Percentiles rank a stretch among this genome's conserved stretches.
These are phyloP conservation scores for Pigoraptor vietnamica DNA, from an alignment of 78 protist genomes.

Conservation along the genomic window DNA sequence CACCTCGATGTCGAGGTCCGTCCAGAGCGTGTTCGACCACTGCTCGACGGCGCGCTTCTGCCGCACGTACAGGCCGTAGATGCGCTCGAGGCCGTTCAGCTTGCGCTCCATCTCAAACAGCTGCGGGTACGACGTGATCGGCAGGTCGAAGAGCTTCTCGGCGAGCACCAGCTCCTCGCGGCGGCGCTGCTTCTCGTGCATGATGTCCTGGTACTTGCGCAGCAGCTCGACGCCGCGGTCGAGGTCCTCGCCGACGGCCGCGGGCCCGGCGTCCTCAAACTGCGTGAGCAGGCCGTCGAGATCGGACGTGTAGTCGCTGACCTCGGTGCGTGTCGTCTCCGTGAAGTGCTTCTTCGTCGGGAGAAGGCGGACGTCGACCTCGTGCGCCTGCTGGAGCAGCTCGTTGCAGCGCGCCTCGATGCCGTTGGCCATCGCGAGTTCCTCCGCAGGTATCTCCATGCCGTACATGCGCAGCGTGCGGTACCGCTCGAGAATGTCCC, in stretches of 20 bases:
- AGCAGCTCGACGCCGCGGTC: constrained; percentile 53
- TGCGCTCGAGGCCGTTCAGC: neutral
- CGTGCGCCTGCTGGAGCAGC: constrained; percentile 7
- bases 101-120: constrained; percentile 27
- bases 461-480: constrained; percentile 46
- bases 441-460: constrained; percentile 17
- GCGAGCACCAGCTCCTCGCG: constrained; percentile 52
- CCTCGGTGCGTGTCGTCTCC: constrained; percentile 39
- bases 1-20: constrained; percentile 50
- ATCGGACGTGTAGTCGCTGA: neutral
- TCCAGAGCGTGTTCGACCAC: constrained; percentile 70
- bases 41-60: neutral
- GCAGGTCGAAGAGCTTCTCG: constrained; percentile 64
- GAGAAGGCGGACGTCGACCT: constrained; percentile 25
- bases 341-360: constrained; percentile 49
- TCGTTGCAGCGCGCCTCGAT: constrained; percentile 17
- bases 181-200: neutral
- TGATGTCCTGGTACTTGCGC: constrained; percentile 4
- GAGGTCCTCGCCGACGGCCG: constrained; percentile 30
- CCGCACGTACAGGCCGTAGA: constrained; percentile 49
- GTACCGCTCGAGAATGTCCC: constrained; percentile 43
- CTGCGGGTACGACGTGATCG: constrained; percentile 45
- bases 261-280: constrained; percentile 21
- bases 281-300: neutral
- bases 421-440: neutral